These are phyloP conservation scores for Mucor plumbeus DNA, from an alignment of 371 early-diverging fungal species.

Conservation along the genomic window DNA sequence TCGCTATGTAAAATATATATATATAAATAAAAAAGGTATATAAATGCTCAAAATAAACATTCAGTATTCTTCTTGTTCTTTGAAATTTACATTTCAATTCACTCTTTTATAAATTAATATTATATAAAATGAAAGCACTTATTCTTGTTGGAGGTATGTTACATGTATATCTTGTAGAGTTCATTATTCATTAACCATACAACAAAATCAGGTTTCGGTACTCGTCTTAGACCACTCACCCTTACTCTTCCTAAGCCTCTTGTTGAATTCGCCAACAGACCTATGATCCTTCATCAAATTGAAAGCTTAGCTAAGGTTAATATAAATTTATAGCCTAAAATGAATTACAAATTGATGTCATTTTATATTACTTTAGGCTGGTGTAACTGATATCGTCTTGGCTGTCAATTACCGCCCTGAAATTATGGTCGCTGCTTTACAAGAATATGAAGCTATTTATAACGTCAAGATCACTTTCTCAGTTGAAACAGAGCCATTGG, in stretches of 20 bases:
- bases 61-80: constrained; percentile 15
- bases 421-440: constrained; percentile 87
- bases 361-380: constrained; percentile 69
- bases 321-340: background rate
- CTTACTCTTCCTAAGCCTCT: constrained; percentile 98
- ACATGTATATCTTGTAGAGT: background rate
- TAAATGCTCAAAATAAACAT: constrained; percentile 13
- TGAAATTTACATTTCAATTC: constrained; percentile 11
- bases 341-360: background rate
- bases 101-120: background rate
- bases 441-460: constrained; percentile 86
- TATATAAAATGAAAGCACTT: constrained; percentile 89
- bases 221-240: constrained; percentile 98
- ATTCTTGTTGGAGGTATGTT: constrained; percentile 96
- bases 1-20: background rate
- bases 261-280: constrained; percentile 98
- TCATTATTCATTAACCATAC: background rate
- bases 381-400: constrained; percentile 97
- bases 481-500: constrained; percentile 96
- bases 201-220: constrained; percentile 86
- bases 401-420: constrained; percentile 99
- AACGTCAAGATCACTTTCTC: constrained; percentile 96
- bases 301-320: constrained; percentile 93
- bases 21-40: constrained; percentile 6
- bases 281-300: constrained; percentile 99